Evolutionary conservation across 305 asterid genomes (phyloP), one percentile per base, ranked within the genome.

Genomic region (Solanum hybrid): DNA sequence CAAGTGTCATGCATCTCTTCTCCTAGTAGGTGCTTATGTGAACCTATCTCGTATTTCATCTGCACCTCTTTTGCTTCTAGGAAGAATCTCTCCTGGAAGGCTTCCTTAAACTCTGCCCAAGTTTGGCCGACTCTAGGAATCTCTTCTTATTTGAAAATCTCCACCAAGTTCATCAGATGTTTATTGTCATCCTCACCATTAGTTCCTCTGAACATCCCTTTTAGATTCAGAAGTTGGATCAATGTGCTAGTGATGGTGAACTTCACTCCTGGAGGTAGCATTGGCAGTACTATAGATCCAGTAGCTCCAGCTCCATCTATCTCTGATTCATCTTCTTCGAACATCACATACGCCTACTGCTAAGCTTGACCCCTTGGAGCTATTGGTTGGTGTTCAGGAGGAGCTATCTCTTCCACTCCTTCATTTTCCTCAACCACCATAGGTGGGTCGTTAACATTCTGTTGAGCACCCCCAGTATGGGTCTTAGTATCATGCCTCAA

Each of bases 61-160:
- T 16, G 8, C 8, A 14, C 0, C n/a, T 51, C n/a, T 16, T 51
- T 51, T 51, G 0, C 22, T 5, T 51, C 0, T 5, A 1, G 8
- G 8, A 14, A 46, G 22, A 46, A 46, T 14, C 22, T 46, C 22
- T 46, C 22, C 64, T 2, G 0, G 64, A 51, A 51, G 3, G 6
- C 64, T 14, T 46, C 8, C 64, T 16, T 46, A 4, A 42, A 5
- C 8, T 46, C 7, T 5, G 22, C 64, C 20, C 8, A 46, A 13
- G 8, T 14, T 46, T 46, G 64, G 57, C 20, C 5, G 3, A 46
- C 64, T 14, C 8, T 0, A 14, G 0, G 64, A 46, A 46, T 46
- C 64, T 46, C 1, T 5, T 0, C 22, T 46, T 5, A 46, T 14
- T 46, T 46, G 22, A 5, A 46, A 14, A 14, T 46, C 7, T 5